phyloP scores from a whole-genome alignment of 139 green algal species.

The Deuterostichococcus epilithicus region DNA sequence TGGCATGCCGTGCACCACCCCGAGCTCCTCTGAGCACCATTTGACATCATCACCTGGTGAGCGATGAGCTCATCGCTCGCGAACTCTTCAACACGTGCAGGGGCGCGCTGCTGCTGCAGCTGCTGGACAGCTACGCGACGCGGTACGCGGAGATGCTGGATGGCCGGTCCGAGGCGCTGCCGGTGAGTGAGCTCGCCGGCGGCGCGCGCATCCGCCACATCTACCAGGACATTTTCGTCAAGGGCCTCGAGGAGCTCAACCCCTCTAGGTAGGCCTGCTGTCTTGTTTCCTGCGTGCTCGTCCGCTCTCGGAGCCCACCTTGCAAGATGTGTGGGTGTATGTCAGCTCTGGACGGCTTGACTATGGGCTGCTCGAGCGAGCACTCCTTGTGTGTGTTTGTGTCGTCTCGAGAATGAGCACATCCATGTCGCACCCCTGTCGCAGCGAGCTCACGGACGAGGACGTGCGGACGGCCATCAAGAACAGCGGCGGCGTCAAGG shows the following conservation, averaged over 20 bases:
- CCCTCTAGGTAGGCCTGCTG: conserved; percentile 25
- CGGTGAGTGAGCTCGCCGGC: conserved; percentile 73
- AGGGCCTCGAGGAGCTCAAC: conserved; percentile 47
- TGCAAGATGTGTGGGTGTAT: no score
- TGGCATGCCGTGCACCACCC: no score
- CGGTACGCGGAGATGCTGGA: conserved; percentile 79
- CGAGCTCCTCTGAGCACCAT: no score
- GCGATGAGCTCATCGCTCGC: no score
- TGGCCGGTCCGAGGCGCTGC: conserved; percentile 68
- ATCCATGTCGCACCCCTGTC: background rate
- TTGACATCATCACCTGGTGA: no score
- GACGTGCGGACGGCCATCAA: conserved; percentile 90
- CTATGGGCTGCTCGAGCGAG: no score
- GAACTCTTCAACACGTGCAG: conserved; percentile 17
- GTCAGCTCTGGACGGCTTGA: no score
- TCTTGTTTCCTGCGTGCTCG: background rate
- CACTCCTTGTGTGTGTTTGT: no score
- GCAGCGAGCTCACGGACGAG: conserved; percentile 76
- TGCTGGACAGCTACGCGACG: conserved; percentile 81
- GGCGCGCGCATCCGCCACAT: conserved; percentile 81
- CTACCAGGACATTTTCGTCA: conserved; percentile 78
- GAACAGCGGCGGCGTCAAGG: conserved; percentile 83
- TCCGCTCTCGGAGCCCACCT: no score
- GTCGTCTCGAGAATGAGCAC: no score
- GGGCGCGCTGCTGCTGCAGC: conserved; percentile 70